phyloP scores from a whole-genome alignment of 805 yeast genomes.

The Yamadazyma laniorum region DNA sequence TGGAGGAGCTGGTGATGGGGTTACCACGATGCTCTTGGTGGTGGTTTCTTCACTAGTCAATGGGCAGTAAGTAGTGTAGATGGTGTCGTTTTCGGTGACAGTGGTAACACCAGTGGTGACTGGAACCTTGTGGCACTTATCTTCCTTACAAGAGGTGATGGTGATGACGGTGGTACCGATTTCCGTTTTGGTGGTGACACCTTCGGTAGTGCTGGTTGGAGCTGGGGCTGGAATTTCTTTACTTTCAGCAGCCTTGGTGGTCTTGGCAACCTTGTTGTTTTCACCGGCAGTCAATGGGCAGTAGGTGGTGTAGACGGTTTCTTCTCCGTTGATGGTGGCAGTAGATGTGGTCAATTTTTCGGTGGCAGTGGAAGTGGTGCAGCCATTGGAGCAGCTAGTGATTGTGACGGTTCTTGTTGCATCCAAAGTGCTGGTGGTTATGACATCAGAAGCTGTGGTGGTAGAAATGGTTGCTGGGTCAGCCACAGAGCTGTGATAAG shows the following conservation, averaged over 20 bases:
- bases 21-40: slow-evolving; percentile 18
- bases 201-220: slow-evolving; percentile 5
- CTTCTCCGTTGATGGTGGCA: slow-evolving; percentile 30
- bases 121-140: slow-evolving; percentile 28
- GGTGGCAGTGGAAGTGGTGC: slow-evolving; percentile 16
- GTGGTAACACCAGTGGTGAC: slow-evolving; percentile 34
- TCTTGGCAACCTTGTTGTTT: background rate
- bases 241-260: slow-evolving; percentile 6
- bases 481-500: slow-evolving; percentile 15
- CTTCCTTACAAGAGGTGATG: slow-evolving; percentile 37
- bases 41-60: slow-evolving; percentile 8
- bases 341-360: slow-evolving; percentile 27
- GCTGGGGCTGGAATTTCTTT: slow-evolving; percentile 8
- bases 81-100: slow-evolving; percentile 19
- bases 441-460: slow-evolving; percentile 15
- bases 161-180: slow-evolving; percentile 28
- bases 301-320: slow-evolving; percentile 40
- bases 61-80: slow-evolving; percentile 25
- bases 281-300: slow-evolving; percentile 18
- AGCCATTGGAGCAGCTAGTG: slow-evolving; percentile 14
- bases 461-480: slow-evolving; percentile 13
- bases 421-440: slow-evolving; percentile 10
- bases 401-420: slow-evolving; percentile 16
- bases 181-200: slow-evolving; percentile 19
- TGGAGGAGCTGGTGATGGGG: slow-evolving; percentile 30